Base-by-base conservation (phyloP, 805 yeast species). In the Wickerhamiella occidentalis region DNA sequence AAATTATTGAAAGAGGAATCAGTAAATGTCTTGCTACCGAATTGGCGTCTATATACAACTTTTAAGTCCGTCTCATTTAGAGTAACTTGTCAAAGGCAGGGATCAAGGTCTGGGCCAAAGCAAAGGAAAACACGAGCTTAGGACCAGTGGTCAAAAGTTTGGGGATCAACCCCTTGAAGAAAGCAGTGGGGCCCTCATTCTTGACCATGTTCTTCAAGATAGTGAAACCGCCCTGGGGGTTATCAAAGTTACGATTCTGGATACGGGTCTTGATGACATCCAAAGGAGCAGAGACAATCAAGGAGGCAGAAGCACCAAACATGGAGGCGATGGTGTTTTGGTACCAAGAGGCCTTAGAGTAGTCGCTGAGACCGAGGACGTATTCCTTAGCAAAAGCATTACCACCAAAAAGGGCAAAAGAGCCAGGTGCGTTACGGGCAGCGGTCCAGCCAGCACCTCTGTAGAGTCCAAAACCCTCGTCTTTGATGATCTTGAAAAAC, bases 371-470 rank as follows among this genome's bases (percentile, higher is more conserved):
- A 13, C 88, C 88, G 59, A 86, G 79, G 52, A 92, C 77, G 71
- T 85, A 92, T 70, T 92, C 99, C 71, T 92, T 92, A 54, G 98
- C 97, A 65, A 92, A 92, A 13, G 99, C 95, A 64, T 90, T 87
- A 70, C 97, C 99, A 58, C 99, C 99, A 59, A 92, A 92, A 51
- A 92, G 73, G 15, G 97, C 95, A 64, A 92, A 92, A 1, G 96
- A 86, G 52, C 99, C 99, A 35, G 99, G 99, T 2, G 97, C 96
- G 66, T 92, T 92, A 77, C 99, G 82, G 40, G 99, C 99, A 58
- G 94, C 94, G 52, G 99, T 92, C 99, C 99, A 92, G 52, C 96
- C 97, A 95, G 96, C 88, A 57, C 99, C 99, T 65, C 96, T 77
- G 72, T 92, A 92, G 58, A 92, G 74, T 21, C 92, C 86, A 52